Evolutionary conservation across 129 eudicot genomes (phyloP).

Genomic region (Artemisia tridentata): DNA sequence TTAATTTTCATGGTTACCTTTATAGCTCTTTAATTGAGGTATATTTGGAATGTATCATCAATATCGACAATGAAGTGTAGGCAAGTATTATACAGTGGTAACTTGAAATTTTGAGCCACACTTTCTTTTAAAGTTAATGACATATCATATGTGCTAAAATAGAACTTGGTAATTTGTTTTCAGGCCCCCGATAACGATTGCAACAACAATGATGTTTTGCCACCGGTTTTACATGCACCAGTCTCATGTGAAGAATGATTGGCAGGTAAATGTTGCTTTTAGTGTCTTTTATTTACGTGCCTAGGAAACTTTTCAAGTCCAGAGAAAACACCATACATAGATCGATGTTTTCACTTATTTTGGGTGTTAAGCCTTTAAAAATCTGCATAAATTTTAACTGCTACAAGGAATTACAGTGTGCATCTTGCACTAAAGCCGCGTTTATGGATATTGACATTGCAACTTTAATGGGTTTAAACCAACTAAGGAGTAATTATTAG

Average conservation of each 20-base stretch:
- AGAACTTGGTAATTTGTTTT: slow-evolving; percentile 28
- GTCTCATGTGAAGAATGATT: slow-evolving; percentile 72
- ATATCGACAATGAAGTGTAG: too few species aligned
- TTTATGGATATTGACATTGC: slow-evolving; percentile 1
- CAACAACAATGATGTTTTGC: slow-evolving; percentile 71
- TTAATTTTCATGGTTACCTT: too few species aligned
- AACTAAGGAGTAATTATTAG: neutral
- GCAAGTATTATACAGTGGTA: too few species aligned
- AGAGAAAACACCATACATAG: too few species aligned
- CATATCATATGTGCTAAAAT: slow-evolving; percentile 13
- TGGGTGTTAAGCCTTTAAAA: neutral
- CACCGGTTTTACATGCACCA: slow-evolving; percentile 82
- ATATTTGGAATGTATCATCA: too few species aligned
- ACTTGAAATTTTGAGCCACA: slow-evolving; percentile 2
- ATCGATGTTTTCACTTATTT: neutral
- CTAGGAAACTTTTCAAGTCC: neutral
- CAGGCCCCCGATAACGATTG: slow-evolving; percentile 81
- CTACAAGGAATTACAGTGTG: neutral
- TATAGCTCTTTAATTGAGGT: too few species aligned
- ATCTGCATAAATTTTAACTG: neutral
- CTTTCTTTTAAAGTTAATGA: neutral
- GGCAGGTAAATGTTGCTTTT: slow-evolving; percentile 51
- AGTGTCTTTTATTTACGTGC: neutral
- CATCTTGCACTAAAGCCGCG: slow-evolving; percentile 13
- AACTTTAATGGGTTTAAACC: slow-evolving; percentile 1